Conservation (phyloP, 768 basidiomycete genomes). For the Russula sp. region DNA sequence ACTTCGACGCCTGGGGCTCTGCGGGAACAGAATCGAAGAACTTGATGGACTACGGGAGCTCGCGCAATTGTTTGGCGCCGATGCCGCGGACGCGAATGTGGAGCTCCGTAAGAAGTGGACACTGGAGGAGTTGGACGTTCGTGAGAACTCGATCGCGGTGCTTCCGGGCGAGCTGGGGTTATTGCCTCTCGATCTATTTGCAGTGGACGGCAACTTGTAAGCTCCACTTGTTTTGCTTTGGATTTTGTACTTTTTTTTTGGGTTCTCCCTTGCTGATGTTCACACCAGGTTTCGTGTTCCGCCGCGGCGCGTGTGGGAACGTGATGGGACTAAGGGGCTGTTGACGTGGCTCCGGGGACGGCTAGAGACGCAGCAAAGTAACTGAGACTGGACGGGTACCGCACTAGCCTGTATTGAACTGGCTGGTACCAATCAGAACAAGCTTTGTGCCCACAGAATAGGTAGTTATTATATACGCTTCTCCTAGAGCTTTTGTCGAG, state of each 20-base stretch:
- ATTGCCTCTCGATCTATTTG: slow-evolving; percentile 68
- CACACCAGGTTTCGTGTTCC: slow-evolving; percentile 68
- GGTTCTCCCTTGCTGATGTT: neutral
- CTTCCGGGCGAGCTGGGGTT: slow-evolving; percentile 65
- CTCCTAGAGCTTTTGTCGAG: no score
- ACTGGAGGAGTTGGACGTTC: slow-evolving; percentile 73
- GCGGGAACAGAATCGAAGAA: slow-evolving; percentile 58
- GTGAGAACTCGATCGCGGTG: slow-evolving; percentile 73
- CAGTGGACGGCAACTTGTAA: slow-evolving; percentile 81
- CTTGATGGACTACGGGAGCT: slow-evolving; percentile 56
- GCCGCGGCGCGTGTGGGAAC: slow-evolving; percentile 74
- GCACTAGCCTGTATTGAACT: neutral
- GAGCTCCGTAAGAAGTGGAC: slow-evolving; percentile 53
- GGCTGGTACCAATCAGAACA: no score
- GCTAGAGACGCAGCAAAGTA: slow-evolving; percentile 31
- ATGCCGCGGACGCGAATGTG: slow-evolving; percentile 38
- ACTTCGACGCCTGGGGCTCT: slow-evolving; percentile 55
- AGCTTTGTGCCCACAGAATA: no score
- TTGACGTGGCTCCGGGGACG: slow-evolving; percentile 72
- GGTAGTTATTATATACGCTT: no score
- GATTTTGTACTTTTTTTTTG: neutral
- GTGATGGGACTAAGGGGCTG: slow-evolving; percentile 78
- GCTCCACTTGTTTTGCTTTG: slow-evolving; percentile 27
- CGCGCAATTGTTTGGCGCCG: slow-evolving; percentile 49
- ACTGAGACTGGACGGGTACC: neutral